Percentiles rank a stretch among this genome's conserved stretches.
phyloP scores from a whole-genome alignment of 2,329 filamentous ascomycete genomes.

The Corynespora cassiicola region DNA sequence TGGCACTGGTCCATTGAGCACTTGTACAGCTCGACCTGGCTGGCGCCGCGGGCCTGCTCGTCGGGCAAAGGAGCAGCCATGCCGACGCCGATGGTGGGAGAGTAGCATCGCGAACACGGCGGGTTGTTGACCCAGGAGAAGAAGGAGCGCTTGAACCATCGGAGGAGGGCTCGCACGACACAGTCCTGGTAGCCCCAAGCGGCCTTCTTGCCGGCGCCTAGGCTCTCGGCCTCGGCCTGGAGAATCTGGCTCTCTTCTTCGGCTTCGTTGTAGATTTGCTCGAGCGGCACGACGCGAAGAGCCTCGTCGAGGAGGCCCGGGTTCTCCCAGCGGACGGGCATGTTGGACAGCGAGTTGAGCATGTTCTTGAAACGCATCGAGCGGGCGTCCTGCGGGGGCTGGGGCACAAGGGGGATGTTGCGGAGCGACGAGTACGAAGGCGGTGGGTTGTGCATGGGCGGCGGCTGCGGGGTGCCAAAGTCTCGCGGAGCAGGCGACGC shows the following conservation, averaged over 20 bases:
- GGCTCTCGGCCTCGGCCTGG: constrained; percentile 84
- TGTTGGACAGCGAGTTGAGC: constrained; percentile 83
- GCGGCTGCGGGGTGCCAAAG: constrained; percentile 48
- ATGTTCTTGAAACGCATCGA: constrained; percentile 67
- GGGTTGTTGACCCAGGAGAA: constrained; percentile 98
- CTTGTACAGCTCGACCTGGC: constrained; percentile 86
- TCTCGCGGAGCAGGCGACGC: constrained; percentile 64
- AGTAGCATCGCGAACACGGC: constrained; percentile 79
- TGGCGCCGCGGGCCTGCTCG: constrained; percentile 85
- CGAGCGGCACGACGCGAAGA: constrained; percentile 81
- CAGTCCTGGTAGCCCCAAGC: constrained; percentile 99
- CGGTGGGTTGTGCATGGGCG: constrained; percentile 45
- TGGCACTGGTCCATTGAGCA: constrained; percentile 80
- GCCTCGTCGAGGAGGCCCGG: constrained; percentile 93
- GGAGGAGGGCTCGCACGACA: constrained; percentile 85
- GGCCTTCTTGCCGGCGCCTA: constrained; percentile 78
- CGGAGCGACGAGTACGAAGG: constrained; percentile 68
- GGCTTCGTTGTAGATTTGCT: constrained; percentile 90
- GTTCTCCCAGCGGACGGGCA: constrained; percentile 94
- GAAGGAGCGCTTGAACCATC: constrained; percentile 95
- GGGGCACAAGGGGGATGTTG: constrained; percentile 74
- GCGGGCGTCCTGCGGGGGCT: constrained; percentile 66
- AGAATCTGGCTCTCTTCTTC: constrained; percentile 92
- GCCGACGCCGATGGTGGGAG: constrained; percentile 81
- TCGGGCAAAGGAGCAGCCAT: constrained; percentile 86